Evolutionary conservation across 2,329 filamentous ascomycete species (phyloP).

Genomic region (Dothiorella sarmentorum): DNA sequence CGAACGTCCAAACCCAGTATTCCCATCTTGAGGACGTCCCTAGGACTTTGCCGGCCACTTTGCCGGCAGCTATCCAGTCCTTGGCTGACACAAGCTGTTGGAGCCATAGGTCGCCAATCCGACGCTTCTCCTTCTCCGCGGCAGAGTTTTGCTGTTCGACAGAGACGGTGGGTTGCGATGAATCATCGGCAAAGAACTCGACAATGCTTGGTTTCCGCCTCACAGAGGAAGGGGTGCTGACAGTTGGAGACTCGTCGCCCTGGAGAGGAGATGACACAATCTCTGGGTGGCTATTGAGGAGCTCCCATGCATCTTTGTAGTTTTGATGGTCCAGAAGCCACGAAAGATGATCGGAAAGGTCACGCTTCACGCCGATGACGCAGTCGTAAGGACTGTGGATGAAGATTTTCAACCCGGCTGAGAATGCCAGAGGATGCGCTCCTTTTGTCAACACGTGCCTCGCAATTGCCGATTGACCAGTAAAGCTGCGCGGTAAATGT

Average conservation of each 20-base stretch:
- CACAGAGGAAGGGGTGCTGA: slow-evolving; percentile 43
- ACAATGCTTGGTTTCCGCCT: slow-evolving; percentile 39
- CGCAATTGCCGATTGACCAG: slow-evolving; percentile 19
- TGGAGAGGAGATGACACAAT: slow-evolving; percentile 36
- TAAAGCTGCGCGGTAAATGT: slow-evolving; percentile 16
- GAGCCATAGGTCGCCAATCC: slow-evolving; percentile 91
- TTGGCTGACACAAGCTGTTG: slow-evolving; percentile 73
- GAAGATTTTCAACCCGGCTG: slow-evolving; percentile 74
- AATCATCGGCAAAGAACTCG: slow-evolving; percentile 72
- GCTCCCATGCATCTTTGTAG: slow-evolving; percentile 82
- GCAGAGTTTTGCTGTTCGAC: slow-evolving; percentile 60
- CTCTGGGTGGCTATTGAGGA: slow-evolving; percentile 85
- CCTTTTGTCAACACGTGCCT: slow-evolving; percentile 19
- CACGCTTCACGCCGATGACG: slow-evolving; percentile 83
- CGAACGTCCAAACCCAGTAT: slow-evolving; percentile 92
- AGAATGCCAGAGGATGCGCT: slow-evolving; percentile 48
- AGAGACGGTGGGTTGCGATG: slow-evolving; percentile 60
- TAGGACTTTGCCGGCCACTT: slow-evolving; percentile 78
- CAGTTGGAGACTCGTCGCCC: slow-evolving; percentile 39
- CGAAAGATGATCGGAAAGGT: slow-evolving; percentile 76
- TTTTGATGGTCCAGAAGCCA: slow-evolving; percentile 82
- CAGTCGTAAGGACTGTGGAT: slow-evolving; percentile 97
- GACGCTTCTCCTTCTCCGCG: slow-evolving; percentile 80
- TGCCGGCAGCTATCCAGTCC: slow-evolving; percentile 74
- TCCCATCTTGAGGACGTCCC: slow-evolving; percentile 81